Conservation (phyloP, 2,329 filamentous ascomycete genomes). For the Botryotinia narcissicola region DNA sequence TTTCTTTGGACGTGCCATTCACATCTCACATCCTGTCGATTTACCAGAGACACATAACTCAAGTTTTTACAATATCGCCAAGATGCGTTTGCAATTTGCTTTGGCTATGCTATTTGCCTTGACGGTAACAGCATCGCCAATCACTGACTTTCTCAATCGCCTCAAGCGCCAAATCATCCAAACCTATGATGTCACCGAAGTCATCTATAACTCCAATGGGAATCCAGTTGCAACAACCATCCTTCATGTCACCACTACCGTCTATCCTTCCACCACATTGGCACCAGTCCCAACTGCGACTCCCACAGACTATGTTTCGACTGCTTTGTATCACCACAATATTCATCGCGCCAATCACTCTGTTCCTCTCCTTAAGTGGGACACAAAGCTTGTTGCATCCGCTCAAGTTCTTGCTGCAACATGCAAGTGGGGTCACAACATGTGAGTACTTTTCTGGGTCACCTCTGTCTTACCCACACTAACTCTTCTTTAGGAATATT, state of each 20-base stretch:
- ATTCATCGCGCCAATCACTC: slow-evolving; percentile 21
- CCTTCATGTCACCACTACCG: slow-evolving; percentile 16
- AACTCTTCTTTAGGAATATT: slow-evolving; percentile 43
- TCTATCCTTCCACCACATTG: slow-evolving; percentile 18
- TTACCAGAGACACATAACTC: not conserved
- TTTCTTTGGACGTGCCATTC: slow-evolving; percentile 1
- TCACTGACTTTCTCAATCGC: not conserved
- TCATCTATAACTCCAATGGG: slow-evolving; percentile 14
- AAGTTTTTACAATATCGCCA: not conserved
- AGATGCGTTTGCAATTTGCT: slow-evolving; percentile 19
- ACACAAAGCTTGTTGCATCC: slow-evolving; percentile 19
- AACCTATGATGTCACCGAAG: slow-evolving; percentile 19
- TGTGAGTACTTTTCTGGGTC: slow-evolving; percentile 50
- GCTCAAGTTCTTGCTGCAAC: slow-evolving; percentile 21
- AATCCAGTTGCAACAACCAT: slow-evolving; percentile 16
- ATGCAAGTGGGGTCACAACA: slow-evolving; percentile 44
- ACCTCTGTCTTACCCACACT: not conserved
- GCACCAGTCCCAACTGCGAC: slow-evolving; percentile 20
- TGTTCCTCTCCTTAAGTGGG: slow-evolving; percentile 16
- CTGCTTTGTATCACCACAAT: slow-evolving; percentile 21
- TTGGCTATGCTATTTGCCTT: slow-evolving; percentile 12
- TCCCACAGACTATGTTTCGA: slow-evolving; percentile 20
- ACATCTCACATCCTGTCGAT: slow-evolving; percentile 7
- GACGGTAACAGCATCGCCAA: slow-evolving; percentile 16
- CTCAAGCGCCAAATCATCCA: slow-evolving; percentile 14